A percentile compares a stretch with the other conserved stretches of the same genome.
Conservation (phyloP, 805 yeast genomes). For the Ogataea ramenticola region DNA sequence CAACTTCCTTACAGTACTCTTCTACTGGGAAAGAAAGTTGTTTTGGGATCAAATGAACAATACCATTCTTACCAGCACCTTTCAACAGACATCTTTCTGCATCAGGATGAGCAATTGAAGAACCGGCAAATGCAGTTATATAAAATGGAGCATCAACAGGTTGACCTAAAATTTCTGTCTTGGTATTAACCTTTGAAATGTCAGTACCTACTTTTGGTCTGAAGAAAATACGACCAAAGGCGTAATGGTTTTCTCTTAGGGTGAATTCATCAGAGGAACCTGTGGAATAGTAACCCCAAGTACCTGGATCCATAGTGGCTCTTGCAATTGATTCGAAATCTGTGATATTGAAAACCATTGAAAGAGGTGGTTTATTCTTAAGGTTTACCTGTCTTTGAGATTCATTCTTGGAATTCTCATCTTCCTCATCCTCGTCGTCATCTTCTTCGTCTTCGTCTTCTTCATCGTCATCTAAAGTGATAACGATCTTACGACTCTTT, state of each 20-base stretch:
- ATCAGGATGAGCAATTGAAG: slow-evolving; percentile 78
- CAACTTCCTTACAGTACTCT: slow-evolving; percentile 60
- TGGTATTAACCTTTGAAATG: slow-evolving; percentile 51
- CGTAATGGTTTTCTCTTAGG: slow-evolving; percentile 77
- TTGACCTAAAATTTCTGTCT: slow-evolving; percentile 65
- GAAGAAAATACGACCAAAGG: slow-evolving; percentile 79
- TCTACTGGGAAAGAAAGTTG: slow-evolving; percentile 76
- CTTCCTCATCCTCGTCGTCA: slow-evolving; percentile 17
- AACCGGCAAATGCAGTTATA: slow-evolving; percentile 82
- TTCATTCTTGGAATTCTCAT: slow-evolving; percentile 26
- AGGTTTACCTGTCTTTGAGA: slow-evolving; percentile 29
- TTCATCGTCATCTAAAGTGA: slow-evolving; percentile 19
- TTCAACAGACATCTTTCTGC: slow-evolving; percentile 78
- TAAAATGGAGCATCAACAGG: slow-evolving; percentile 69
- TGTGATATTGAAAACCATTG: slow-evolving; percentile 60
- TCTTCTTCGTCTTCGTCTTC: slow-evolving; percentile 16
- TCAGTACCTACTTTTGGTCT: slow-evolving; percentile 74
- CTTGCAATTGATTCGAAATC: slow-evolving; percentile 87
- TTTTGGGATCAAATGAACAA: slow-evolving; percentile 82
- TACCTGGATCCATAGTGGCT: slow-evolving; percentile 58
- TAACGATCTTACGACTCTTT: slow-evolving; percentile 16
- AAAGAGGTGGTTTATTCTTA: slow-evolving; percentile 56
- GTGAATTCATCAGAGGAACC: slow-evolving; percentile 89
- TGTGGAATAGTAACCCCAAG: slow-evolving; percentile 82
- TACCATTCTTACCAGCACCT: slow-evolving; percentile 56